Evolutionary conservation across 2,329 filamentous ascomycete genomes (phyloP), one percentile per base, ranked within the genome.

Genomic region (Beauveria asiatica): DNA sequence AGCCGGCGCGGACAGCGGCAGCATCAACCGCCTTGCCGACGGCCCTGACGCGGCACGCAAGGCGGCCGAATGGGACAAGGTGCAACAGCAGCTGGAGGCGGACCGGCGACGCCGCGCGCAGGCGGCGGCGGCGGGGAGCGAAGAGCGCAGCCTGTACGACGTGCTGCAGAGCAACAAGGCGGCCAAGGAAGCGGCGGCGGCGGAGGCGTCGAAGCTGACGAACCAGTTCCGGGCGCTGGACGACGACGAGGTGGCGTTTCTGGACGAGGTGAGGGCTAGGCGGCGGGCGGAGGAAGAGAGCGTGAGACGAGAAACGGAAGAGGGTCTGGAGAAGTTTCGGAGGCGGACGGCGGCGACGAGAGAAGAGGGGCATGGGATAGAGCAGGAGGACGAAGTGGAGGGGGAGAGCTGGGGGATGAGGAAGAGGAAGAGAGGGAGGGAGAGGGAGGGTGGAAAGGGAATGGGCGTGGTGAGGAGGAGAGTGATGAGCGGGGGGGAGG

Each of bases 161-260:
- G 80, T 89, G 2, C 73, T 94, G 56, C 87, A 93, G 74, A 89
- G 87, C 48, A 94, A 94, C 73, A 93, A 92, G 83, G 87, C 86
- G 64, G 88, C 88, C 61, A 93, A 92, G 73, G 88, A 93, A 74
- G 89, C 89, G 21, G 88, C 86, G 9, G 91, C 92, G 71, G 89
- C 92, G 71, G 89, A 93, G 72, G 80, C 86, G 64, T 82, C 80
- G 64, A 81, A 81, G 64, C 76, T 93, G 57, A 83, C 84, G 68
- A 89, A 93, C 67, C 90, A 93, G 75, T 92, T 92, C 70, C 83
- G 86, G 44, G 79, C 87, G 3, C 79, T 94, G 33, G 87, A 93
- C 69, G 88, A 91, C 62, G 88, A 92, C 69, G 90, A 93, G 75
- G 79, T 88, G 55, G 88, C 88, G 21, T 93, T 91, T 65, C 74